phyloP scores from a whole-genome alignment of 2,329 filamentous ascomycete species.

The Podosphaera fusca region DNA sequence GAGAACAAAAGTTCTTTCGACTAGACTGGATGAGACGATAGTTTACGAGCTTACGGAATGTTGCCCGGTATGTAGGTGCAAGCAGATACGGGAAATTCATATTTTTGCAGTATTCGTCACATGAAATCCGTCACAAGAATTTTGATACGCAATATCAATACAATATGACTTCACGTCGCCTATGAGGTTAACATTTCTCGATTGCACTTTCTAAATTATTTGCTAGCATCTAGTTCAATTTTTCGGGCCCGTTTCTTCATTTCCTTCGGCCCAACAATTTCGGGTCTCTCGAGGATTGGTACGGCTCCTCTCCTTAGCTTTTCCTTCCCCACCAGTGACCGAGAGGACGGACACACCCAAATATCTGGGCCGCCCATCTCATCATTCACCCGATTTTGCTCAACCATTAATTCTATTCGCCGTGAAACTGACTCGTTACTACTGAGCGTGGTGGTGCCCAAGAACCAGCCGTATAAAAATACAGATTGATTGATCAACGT shows the following conservation, averaged over 20 bases:
- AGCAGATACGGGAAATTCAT: too few species aligned
- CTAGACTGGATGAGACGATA: too few species aligned
- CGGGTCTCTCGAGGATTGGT: not conserved
- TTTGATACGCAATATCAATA: too few species aligned
- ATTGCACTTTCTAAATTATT: not conserved
- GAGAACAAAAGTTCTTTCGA: too few species aligned
- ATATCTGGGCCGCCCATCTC: slow-evolving; percentile 33
- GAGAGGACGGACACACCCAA: slow-evolving; percentile 39
- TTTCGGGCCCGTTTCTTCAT: not conserved
- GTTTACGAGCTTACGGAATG: too few species aligned
- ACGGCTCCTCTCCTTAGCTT: slow-evolving; percentile 17
- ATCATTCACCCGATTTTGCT: slow-evolving; percentile 24
- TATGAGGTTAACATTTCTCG: too few species aligned
- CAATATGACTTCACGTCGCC: too few species aligned
- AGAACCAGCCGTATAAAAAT: slow-evolving; percentile 43
- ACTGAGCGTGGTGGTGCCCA: slow-evolving; percentile 35
- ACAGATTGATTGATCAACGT: slow-evolving; percentile 41
- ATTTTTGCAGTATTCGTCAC: too few species aligned
- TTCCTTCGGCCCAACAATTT: not conserved
- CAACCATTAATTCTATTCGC: slow-evolving; percentile 33
- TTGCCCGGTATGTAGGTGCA: too few species aligned
- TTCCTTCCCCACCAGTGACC: slow-evolving; percentile 45
- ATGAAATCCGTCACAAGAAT: too few species aligned
- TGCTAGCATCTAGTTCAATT: not conserved
- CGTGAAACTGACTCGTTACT: slow-evolving; percentile 41